phyloP scores from a whole-genome alignment of 2,329 filamentous ascomycete species.

The Cordyceps sp. region DNA sequence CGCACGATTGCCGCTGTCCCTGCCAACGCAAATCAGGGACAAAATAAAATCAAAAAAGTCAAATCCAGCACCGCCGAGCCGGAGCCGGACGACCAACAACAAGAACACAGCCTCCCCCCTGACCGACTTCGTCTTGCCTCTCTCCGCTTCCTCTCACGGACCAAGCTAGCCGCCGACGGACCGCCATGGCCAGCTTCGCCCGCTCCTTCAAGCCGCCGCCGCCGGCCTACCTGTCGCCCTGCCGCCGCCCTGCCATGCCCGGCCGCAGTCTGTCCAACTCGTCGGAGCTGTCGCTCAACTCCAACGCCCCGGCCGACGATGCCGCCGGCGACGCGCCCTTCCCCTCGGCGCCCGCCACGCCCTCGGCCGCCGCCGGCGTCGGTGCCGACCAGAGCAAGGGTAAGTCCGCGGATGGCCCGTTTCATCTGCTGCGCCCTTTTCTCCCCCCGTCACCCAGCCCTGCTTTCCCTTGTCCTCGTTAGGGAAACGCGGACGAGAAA shows the following conservation, averaged over 20 bases:
- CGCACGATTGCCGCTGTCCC: no score
- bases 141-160: background rate
- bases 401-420: slow-evolving; percentile 1
- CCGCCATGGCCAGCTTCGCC: slow-evolving; percentile 28
- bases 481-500: background rate
- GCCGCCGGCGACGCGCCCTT: slow-evolving; percentile 12
- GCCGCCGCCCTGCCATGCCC: slow-evolving; percentile 25
- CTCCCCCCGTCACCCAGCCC: background rate
- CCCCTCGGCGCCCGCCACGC: slow-evolving; percentile 13
- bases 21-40: no score
- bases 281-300: slow-evolving; percentile 23
- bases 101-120: no score
- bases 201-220: slow-evolving; percentile 31
- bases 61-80: no score
- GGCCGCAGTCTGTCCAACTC: slow-evolving; percentile 28
- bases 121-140: background rate
- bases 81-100: no score
- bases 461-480: background rate
- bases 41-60: no score
- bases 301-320: slow-evolving; percentile 12
- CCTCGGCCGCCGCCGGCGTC: slow-evolving; percentile 5
- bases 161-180: background rate
- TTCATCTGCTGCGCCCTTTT: no score
- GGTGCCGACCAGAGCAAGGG: slow-evolving; percentile 3
- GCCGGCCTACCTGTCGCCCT: slow-evolving; percentile 23